Evolutionary conservation across 2,329 filamentous ascomycete genomes (phyloP), one percentile per base, ranked within the genome.

Genomic region (Colletotrichum tamarilloi): DNA sequence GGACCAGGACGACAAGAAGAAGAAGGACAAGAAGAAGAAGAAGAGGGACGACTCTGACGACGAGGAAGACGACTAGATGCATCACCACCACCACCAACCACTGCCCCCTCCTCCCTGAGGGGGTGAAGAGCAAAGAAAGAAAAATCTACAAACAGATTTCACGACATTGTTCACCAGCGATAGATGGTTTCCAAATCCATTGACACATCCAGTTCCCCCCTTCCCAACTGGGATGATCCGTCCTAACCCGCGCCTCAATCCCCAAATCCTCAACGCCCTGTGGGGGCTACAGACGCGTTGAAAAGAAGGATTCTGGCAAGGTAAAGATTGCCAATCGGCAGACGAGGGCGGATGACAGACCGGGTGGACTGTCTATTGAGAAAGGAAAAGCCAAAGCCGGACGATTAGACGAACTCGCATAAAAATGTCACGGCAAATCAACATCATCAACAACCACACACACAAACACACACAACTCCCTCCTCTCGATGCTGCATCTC

Each of bases 1-100:
- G 78, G 79, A 85, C 60, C 79, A 87, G 76, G 82, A 83, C 75
- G 80, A 84, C 58, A 80, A 85, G 60, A 81, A 74, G 52, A 70
- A 67, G 49, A 73, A 71, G 49, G 70, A 71, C 56, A 56, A 71
- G 49, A 75, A 75, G 73, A 68, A 74, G 35, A 67, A 74, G 62
- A 73, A 72, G 62, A 62, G n/a, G 62, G 68, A 73, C 28, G 71
- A 73, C 19, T 70, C 60, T 9, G 79, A 81, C 42, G 76, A 80
- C 12, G 82, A 84, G 60, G 78, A 81, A 70, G 79, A 81, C 73
- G 76, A 66, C 14, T 73, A 73, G 71, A 62, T 46, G n/a, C 30
- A 49, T 53, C 46, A 19, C 24, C 49, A 12, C n/a, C 22, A 7
- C 16, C 6, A 12, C 32, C 32, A 35, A 12, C 32, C 14, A 5